Percentiles rank a stretch among this genome's conserved stretches.
Conservation (phyloP, 2,329 filamentous ascomycete species). For the Fusarium tanahbumbuense region DNA sequence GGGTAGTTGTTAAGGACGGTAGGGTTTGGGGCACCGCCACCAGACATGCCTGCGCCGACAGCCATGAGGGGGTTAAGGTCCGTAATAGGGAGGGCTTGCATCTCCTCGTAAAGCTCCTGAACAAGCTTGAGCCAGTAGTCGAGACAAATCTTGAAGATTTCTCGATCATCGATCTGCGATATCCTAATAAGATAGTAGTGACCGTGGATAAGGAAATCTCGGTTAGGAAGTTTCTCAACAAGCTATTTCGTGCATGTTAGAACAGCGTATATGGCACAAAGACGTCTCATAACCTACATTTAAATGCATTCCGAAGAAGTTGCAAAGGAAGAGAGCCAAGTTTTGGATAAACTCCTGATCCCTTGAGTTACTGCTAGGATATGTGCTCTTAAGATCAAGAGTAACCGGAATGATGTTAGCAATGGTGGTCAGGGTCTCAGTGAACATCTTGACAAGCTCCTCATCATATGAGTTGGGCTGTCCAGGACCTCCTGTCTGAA, state of each 20-base stretch:
- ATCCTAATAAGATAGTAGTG: conserved; percentile 99
- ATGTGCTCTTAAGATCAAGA: conserved; percentile 90
- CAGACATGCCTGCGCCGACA: conserved; percentile 77
- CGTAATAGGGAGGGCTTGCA: conserved; percentile 94
- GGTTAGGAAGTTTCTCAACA: conserved; percentile 94
- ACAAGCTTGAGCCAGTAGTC: conserved; percentile 99
- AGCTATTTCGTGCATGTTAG: conserved; percentile 63
- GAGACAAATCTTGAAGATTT: conserved; percentile 99
- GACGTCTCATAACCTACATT: conserved; percentile 65
- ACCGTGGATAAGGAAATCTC: conserved; percentile 92
- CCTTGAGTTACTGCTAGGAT: conserved; percentile 87
- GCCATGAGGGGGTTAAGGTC: conserved; percentile 91
- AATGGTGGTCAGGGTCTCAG: conserved; percentile 92
- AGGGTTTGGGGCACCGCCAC: conserved; percentile 87
- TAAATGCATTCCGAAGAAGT: conserved; percentile 95
- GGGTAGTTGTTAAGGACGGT: conserved; percentile 88
- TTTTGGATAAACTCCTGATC: conserved; percentile 99
- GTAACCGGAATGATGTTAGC: conserved; percentile 92
- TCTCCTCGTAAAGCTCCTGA: conserved; percentile 97
- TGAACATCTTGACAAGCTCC: conserved; percentile 98
- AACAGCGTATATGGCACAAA: conserved; percentile 12
- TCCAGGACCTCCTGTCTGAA: conserved; percentile 81
- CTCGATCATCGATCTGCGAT: conserved; percentile 97
- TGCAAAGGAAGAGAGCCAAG: conserved; percentile 92
- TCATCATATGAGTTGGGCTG: conserved; percentile 85